These are phyloP conservation scores for Hypoxylon sp. DNA, from an alignment of 2,329 filamentous ascomycete species.

Conservation along the genomic window DNA sequence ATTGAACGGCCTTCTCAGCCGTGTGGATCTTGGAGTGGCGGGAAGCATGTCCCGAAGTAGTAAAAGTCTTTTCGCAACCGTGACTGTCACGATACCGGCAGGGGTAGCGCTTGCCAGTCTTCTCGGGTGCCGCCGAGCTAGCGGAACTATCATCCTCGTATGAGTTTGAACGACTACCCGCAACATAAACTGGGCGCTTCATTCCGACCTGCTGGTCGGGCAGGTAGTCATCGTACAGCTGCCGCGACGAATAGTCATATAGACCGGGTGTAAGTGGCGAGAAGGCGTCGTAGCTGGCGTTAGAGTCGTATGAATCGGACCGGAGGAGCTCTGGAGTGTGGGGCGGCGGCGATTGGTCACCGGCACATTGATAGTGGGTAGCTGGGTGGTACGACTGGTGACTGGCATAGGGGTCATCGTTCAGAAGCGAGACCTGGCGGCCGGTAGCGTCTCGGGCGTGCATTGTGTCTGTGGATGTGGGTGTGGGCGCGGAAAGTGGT, in stretches of 20 bases:
- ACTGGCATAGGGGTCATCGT: conserved; percentile 64
- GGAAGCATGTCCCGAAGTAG: conserved; percentile 87
- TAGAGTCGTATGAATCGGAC: conserved; percentile 74
- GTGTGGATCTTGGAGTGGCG: conserved; percentile 89
- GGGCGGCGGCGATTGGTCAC: conserved; percentile 63
- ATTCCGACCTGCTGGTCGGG: conserved; percentile 52
- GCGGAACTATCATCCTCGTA: conserved; percentile 67
- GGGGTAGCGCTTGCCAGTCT: conserved; percentile 77
- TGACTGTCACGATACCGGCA: conserved; percentile 80
- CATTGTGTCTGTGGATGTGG: conserved; percentile 59
- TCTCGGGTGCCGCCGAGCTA: conserved; percentile 61
- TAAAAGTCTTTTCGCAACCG: conserved; percentile 84
- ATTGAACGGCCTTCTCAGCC: conserved; percentile 81
- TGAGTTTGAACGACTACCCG: conserved; percentile 63
- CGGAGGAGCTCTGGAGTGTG: conserved; percentile 71
- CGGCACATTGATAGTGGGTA: conserved; percentile 57
- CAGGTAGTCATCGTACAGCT: conserved; percentile 57
- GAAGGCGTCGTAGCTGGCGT: conserved; percentile 67
- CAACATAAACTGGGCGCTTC: conserved; percentile 62
- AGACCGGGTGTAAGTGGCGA: conserved; percentile 71
- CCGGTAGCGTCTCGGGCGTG: conserved; percentile 70
- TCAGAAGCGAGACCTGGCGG: conserved; percentile 72
- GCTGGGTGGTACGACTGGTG: conserved; percentile 55
- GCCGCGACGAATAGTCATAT: conserved; percentile 60
- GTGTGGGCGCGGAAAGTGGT: conserved; percentile 16